These are phyloP conservation scores for Vicia sativa DNA, from an alignment of 306 rosid species.

Conservation along the genomic window DNA sequence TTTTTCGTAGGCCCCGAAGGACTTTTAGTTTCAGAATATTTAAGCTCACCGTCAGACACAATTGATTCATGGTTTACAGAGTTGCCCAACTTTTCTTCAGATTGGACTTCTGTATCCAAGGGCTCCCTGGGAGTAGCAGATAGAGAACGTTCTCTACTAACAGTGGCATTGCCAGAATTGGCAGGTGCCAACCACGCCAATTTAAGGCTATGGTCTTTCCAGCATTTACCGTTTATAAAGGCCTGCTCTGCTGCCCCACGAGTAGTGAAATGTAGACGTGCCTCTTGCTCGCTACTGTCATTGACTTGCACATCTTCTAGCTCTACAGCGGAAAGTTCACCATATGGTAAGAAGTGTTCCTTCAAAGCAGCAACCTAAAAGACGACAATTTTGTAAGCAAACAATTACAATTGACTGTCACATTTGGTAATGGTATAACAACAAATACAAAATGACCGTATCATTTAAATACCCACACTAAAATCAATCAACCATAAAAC, in stretches of 20 bases:
- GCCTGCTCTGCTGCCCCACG: constrained; percentile 82
- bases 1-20: constrained; percentile 47
- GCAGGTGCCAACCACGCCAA: constrained; percentile 65
- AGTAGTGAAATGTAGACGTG: constrained; percentile 54
- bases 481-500: constrained; percentile 9
- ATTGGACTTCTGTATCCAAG: constrained; percentile 42
- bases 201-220: constrained; percentile 69
- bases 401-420: background rate
- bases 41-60: constrained; percentile 48
- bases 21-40: constrained; percentile 40
- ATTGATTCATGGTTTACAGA: constrained; percentile 43
- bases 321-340: constrained; percentile 64
- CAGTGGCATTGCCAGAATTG: constrained; percentile 45
- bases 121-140: constrained; percentile 54
- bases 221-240: constrained; percentile 66
- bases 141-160: constrained; percentile 53
- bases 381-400: constrained; percentile 33
- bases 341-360: constrained; percentile 75
- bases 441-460: constrained; percentile 4
- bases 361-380: constrained; percentile 68
- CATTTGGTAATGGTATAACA: constrained; percentile 18
- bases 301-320: constrained; percentile 52
- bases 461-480: background rate
- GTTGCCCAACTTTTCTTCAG: constrained; percentile 42
- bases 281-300: constrained; percentile 53